These are phyloP conservation scores for Myxozyma vanderwaltii DNA, from an alignment of 805 yeast species.

Conservation along the genomic window DNA sequence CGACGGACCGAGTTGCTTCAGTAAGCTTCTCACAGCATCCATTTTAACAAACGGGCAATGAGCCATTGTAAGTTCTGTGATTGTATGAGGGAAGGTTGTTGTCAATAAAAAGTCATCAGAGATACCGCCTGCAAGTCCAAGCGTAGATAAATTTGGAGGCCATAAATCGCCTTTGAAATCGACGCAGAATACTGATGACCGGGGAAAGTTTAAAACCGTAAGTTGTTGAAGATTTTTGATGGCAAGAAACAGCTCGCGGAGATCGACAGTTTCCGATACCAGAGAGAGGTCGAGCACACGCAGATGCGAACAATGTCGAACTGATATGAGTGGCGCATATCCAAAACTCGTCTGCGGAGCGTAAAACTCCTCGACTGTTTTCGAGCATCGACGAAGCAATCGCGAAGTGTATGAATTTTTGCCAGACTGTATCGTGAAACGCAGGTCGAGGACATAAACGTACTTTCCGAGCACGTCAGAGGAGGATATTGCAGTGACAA, in stretches of 20 bases:
- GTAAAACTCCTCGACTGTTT: conserved; percentile 63
- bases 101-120: conserved; percentile 73
- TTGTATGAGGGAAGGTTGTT: conserved; percentile 71
- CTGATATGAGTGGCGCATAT: conserved; percentile 78
- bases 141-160: conserved; percentile 75
- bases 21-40: conserved; percentile 61
- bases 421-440: conserved; percentile 84
- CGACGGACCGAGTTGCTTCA: conserved; percentile 66
- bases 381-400: conserved; percentile 73
- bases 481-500: conserved; percentile 61
- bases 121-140: conserved; percentile 86
- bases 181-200: conserved; percentile 75
- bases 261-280: conserved; percentile 87
- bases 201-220: conserved; percentile 80
- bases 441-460: conserved; percentile 69
- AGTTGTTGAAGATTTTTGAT: conserved; percentile 62
- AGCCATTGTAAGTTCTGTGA: conserved; percentile 72
- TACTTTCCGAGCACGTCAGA: conserved; percentile 52
- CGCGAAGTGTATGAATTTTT: conserved; percentile 88
- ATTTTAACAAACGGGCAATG: conserved; percentile 82
- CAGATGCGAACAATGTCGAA: conserved; percentile 68
- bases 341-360: conserved; percentile 98
- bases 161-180: conserved; percentile 55
- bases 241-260: conserved; percentile 75
- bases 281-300: conserved; percentile 73